Base-by-base conservation (phyloP, 1,284 basidiomycete species). In the Xerocomus tenax region DNA sequence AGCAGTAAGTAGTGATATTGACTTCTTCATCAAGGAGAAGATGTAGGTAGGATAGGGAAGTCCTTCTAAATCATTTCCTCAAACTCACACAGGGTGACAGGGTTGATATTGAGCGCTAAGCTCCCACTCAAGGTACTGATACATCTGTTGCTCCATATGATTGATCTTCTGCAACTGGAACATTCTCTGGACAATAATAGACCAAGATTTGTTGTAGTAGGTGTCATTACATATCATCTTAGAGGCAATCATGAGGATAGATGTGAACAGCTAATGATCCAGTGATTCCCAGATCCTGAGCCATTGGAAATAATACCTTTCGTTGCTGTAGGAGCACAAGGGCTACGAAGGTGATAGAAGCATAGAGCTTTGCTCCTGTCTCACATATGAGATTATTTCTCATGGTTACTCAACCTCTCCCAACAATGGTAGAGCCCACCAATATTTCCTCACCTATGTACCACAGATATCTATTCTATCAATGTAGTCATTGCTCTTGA, bases 191-290 rank as follows among this genome's bases (percentile, higher is more conserved):
- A 89, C 91, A 42, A 96, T 92, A 44, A 96, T 88, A 16, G 83
- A 82, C 92, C 92, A 96, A 0, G 88, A 92, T 69, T 94, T 92
- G 79, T 96, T 96, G 15, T 88, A 92, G 64, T 94, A 95, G 0
- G 92, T 96, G 66, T 97, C 91, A 73, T 96, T 91, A 70, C 91
- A 93, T 57, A 93, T 89, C n/a, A 91, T 87, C 68, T 92, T 92
- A 3, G 82, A 85, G 0, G 86, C 83, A 55, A 96, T 90, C 93
- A 96, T 96, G 67, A 92, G 91, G 0, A 92, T 90, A 0, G 89
- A 92, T 10, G 96, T 86, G 66, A 94, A 95, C 0, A 97, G 69
- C 0, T 92, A 81, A 61, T 96, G 92, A 9, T 91, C 92, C 0
- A 89, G 93, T 0, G 90, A 93, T 34, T 92, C 91, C 46, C 89